phyloP scores from a whole-genome alignment of 179 eudicot species.

The Monotropa hypopitys region DNA sequence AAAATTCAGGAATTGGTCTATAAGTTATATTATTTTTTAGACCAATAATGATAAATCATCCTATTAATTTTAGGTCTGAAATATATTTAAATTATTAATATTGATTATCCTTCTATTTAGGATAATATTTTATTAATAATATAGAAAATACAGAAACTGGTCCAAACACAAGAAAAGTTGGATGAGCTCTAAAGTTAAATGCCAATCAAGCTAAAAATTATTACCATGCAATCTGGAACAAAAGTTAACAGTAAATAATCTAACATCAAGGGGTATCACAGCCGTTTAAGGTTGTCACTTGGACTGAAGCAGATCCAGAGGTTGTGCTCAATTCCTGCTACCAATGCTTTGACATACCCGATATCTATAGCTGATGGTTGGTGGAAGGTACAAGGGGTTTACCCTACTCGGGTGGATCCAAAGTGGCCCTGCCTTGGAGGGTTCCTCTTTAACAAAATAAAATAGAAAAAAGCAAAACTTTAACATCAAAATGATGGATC shows the following conservation, averaged over 20 bases:
- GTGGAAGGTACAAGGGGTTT: neutral
- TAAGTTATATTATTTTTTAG: too few relatives aligned
- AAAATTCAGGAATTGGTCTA: too few relatives aligned
- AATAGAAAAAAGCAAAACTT: neutral
- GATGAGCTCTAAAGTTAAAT: too few relatives aligned
- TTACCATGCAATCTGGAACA: neutral
- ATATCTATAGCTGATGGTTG: neutral
- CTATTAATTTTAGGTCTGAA: too few relatives aligned
- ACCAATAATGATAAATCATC: too few relatives aligned
- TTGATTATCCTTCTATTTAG: too few relatives aligned
- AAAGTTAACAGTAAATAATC: neutral
- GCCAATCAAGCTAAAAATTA: neutral
- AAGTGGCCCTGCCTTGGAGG: neutral
- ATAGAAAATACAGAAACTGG: too few relatives aligned
- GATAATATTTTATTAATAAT: too few relatives aligned
- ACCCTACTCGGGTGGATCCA: neutral
- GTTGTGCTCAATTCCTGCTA: neutral
- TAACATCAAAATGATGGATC: neutral
- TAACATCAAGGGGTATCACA: neutral
- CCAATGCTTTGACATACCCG: neutral
- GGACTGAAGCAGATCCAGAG: neutral
- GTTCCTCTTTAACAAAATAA: neutral
- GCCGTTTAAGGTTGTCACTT: neutral
- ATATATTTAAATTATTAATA: too few relatives aligned
- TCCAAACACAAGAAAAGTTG: neutral